Conservation (phyloP, 306 rosid genomes). For the Chamaecrista fasciculata region DNA sequence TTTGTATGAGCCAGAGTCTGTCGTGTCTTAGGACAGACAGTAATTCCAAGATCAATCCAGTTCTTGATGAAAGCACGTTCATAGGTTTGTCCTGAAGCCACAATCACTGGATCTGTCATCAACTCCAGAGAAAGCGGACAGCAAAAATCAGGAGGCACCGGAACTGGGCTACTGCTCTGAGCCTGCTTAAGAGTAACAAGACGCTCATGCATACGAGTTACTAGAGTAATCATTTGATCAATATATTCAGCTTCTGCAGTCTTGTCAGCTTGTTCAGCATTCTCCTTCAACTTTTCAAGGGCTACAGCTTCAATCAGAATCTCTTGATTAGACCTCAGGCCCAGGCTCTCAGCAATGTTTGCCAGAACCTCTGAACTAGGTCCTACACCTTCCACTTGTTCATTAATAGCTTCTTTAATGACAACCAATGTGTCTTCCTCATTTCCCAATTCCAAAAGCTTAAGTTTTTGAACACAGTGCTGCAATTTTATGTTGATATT, state of each 20-base stretch:
- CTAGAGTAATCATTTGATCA: constrained; percentile 65
- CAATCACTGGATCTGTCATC: constrained; percentile 98
- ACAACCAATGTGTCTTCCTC: constrained; percentile 55
- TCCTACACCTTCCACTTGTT: constrained; percentile 58
- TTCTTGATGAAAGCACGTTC: constrained; percentile 85
- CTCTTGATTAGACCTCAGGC: constrained; percentile 67
- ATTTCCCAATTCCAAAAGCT: constrained; percentile 59
- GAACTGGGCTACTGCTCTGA: constrained; percentile 65
- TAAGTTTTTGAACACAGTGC: constrained; percentile 67
- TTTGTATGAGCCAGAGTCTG: constrained; percentile 81
- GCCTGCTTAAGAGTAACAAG: constrained; percentile 64
- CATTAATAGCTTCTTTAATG: constrained; percentile 56
- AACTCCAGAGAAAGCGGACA: constrained; percentile 97
- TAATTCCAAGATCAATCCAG: constrained; percentile 91
- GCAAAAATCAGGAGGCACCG: constrained; percentile 88
- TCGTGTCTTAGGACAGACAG: constrained; percentile 96
- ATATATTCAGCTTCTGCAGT: constrained; percentile 71
- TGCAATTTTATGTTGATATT: constrained; percentile 44
- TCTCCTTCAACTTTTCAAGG: constrained; percentile 81
- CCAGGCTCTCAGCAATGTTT: constrained; percentile 65
- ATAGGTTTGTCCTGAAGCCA: constrained; percentile 98
- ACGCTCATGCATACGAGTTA: constrained; percentile 61
- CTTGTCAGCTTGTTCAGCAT: constrained; percentile 74
- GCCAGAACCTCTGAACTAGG: constrained; percentile 60
- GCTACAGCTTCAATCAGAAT: constrained; percentile 90